Conservation (phyloP, 371 early-diverging fungal species). For the Phascolomyces articulosus region DNA sequence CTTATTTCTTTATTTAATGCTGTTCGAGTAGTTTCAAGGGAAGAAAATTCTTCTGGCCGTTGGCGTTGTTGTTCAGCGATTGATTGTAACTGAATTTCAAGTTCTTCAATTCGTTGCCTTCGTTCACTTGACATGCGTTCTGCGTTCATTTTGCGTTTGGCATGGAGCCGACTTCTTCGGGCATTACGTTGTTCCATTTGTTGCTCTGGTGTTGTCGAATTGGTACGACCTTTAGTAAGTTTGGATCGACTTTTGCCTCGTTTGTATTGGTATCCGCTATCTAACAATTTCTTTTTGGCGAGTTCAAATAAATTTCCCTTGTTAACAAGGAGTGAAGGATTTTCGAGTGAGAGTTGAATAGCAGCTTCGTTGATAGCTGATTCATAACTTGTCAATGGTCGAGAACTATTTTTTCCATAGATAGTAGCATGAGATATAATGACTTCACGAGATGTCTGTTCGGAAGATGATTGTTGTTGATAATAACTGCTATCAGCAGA, state of each 20-base stretch:
- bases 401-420: constrained; percentile 52
- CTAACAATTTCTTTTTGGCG: constrained; percentile 58
- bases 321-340: constrained; percentile 51
- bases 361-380: constrained; percentile 60
- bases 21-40: constrained; percentile 7
- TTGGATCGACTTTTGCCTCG: constrained; percentile 67
- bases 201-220: constrained; percentile 8
- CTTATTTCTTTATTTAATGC: constrained; percentile 43
- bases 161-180: constrained; percentile 15
- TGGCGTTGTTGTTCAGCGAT: constrained; percentile 35
- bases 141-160: constrained; percentile 55
- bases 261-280: constrained; percentile 61
- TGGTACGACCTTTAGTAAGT: constrained; percentile 31
- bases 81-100: constrained; percentile 41
- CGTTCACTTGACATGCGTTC: constrained; percentile 45
- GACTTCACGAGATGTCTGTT: constrained; percentile 28
- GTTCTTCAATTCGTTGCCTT: constrained; percentile 29
- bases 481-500: neutral
- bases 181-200: neutral
- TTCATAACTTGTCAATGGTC: constrained; percentile 60
- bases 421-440: constrained; percentile 58
- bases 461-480: constrained; percentile 4
- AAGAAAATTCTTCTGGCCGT: constrained; percentile 25
- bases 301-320: constrained; percentile 54
- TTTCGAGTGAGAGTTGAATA: constrained; percentile 49